Evolutionary conservation across 176 grass and related monocot genomes (phyloP).

Genomic region (Hordeum vulgare): MorexV3_pseudomolecules_assembly NC_058518.1:476273337-476273836

Average conservation of each 20-base stretch:
- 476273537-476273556: neutral
- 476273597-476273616: neutral
- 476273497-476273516: neutral
- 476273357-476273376: neutral
- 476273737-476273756: neutral
- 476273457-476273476: too few species aligned
- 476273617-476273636: neutral
- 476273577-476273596: neutral
- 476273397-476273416: neutral
- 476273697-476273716: neutral
- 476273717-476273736: neutral
- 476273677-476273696: neutral
- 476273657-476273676: neutral
- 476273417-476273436: neutral
- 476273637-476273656: neutral
- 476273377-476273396: neutral
- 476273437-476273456: neutral
- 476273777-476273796: neutral
- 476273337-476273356: neutral
- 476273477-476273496: neutral
- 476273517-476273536: neutral
- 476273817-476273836: conserved; percentile 89
- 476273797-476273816: conserved; percentile 27
- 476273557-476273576: neutral
- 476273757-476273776: neutral